Conservation (phyloP, 108 stramenopile genomes). For the Cyclotella kingstonii region DNA sequence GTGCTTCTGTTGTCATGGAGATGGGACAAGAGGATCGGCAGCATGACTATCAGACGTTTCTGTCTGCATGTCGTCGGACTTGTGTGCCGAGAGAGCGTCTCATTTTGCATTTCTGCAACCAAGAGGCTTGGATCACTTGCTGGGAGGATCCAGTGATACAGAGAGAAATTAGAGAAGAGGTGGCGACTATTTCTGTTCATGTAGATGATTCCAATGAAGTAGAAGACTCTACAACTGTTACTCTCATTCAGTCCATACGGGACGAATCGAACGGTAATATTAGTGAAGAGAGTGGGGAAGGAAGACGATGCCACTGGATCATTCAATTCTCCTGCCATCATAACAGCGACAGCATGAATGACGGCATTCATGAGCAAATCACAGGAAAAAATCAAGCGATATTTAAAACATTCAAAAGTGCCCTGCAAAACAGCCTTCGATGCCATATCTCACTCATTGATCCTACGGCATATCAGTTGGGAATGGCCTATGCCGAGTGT, state of each 20-base stretch:
- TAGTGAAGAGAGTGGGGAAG: background rate
- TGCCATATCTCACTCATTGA: conserved; percentile 65
- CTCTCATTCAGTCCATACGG: background rate
- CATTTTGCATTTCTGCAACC: conserved; percentile 64
- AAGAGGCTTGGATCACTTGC: background rate
- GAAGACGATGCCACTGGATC: conserved; percentile 31
- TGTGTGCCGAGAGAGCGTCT: conserved; percentile 70
- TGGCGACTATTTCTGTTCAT: conserved; percentile 12
- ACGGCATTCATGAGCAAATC: too few species aligned
- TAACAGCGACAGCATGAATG: too few species aligned
- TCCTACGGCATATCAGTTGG: conserved; percentile 63
- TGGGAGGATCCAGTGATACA: background rate
- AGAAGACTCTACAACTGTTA: conserved; percentile 6
- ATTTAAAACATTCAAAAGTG: conserved; percentile 27
- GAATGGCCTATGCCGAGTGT: conserved; percentile 62
- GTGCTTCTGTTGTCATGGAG: conserved; percentile 51
- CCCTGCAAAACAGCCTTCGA: conserved; percentile 53
- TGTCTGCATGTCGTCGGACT: conserved; percentile 63
- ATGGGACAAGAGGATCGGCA: background rate
- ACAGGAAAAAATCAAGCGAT: conserved; percentile 5
- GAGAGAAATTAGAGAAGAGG: conserved; percentile 1
- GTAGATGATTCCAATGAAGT: conserved; percentile 3
- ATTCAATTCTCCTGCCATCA: conserved; percentile 33
- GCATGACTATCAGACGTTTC: background rate
- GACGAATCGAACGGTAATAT: too few species aligned